phyloP scores from a whole-genome alignment of 441 rosid species.

The Manihot esculenta region DNA sequence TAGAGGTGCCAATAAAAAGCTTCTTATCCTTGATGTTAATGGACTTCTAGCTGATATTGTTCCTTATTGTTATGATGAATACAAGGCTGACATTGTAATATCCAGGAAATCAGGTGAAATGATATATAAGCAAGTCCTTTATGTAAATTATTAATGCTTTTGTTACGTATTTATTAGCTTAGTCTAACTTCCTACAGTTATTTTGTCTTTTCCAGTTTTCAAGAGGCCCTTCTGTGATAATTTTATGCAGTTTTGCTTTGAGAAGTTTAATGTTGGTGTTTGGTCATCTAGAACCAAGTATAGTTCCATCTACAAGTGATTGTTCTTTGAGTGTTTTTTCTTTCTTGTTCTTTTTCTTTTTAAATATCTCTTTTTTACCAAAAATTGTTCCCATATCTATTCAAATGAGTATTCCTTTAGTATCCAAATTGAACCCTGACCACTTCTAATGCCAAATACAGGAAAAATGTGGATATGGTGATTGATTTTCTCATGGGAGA shows the following conservation, averaged over 20 bases:
- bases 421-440: slow-evolving; percentile 7
- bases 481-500: slow-evolving; percentile 63
- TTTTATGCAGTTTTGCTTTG: slow-evolving; percentile 73
- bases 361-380: neutral
- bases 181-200: slow-evolving; percentile 6
- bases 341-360: neutral
- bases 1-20: slow-evolving; percentile 39
- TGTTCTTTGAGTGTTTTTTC: neutral
- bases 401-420: neutral
- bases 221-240: slow-evolving; percentile 76
- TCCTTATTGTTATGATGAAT: slow-evolving; percentile 32
- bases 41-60: slow-evolving; percentile 83
- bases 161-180: neutral
- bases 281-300: slow-evolving; percentile 87
- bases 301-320: slow-evolving; percentile 13
- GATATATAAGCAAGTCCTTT: neutral
- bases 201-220: slow-evolving; percentile 50
- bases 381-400: neutral
- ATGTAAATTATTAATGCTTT: neutral
- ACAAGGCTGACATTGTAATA: slow-evolving; percentile 46
- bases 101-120: slow-evolving; percentile 55
- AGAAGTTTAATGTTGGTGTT: slow-evolving; percentile 78
- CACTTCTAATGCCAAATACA: slow-evolving; percentile 30
- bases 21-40: slow-evolving; percentile 81
- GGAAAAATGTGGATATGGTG: slow-evolving; percentile 58